Percentiles rank a stretch among this genome's conserved stretches.
Evolutionary conservation across 169 alveolate species (phyloP).

Genomic region (Neospora caninum): DNA sequence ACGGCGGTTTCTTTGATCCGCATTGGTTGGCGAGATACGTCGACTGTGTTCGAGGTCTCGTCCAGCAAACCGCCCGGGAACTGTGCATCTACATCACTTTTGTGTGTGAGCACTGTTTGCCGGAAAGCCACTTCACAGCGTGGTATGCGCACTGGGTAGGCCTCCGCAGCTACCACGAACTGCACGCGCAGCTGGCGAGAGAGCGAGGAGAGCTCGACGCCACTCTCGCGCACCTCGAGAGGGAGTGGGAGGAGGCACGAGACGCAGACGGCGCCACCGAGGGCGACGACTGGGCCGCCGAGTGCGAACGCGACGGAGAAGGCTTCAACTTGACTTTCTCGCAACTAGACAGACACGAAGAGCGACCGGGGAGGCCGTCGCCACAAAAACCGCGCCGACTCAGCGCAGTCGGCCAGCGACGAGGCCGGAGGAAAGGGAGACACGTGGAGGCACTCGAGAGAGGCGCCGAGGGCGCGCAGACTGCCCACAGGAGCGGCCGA

Average conservation of each 20-base stretch:
- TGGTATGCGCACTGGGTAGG: slow-evolving; percentile 25
- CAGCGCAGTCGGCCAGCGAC: background rate
- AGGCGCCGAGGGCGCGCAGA: background rate
- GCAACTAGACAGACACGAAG: too few relatives aligned
- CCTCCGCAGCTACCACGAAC: slow-evolving; percentile 15
- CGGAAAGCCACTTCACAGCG: background rate
- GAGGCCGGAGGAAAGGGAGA: background rate
- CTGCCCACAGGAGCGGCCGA: background rate
- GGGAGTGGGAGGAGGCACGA: background rate
- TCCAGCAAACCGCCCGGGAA: background rate
- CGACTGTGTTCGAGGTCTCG: background rate
- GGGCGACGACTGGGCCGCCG: background rate
- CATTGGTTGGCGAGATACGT: background rate
- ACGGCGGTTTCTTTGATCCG: background rate
- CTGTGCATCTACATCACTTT: background rate
- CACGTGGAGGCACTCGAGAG: background rate
- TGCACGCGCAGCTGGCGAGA: background rate
- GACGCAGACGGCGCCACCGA: background rate
- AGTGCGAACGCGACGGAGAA: background rate
- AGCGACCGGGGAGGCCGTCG: too few relatives aligned
- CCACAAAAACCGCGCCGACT: too few relatives aligned
- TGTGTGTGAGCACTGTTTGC: background rate
- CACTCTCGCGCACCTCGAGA: background rate
- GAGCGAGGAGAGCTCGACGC: background rate
- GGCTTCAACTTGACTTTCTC: background rate